Evolutionary conservation across 305 asterid genomes (phyloP).

Genomic region (Rubia occidens): DNA sequence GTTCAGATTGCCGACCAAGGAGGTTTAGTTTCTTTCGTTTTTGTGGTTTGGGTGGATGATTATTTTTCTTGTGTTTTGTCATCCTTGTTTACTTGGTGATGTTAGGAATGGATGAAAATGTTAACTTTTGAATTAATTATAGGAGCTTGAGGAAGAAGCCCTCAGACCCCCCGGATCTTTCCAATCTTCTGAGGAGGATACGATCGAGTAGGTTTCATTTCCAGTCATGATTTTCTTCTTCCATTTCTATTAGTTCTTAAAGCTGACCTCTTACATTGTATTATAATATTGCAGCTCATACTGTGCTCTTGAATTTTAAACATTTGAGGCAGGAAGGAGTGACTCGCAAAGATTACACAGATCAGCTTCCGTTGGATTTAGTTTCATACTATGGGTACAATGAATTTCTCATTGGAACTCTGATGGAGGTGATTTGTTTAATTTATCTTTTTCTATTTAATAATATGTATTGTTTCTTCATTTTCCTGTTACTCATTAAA

Average conservation of each 20-base stretch:
- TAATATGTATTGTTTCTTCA: neutral
- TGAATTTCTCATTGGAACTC: slow-evolving; percentile 52
- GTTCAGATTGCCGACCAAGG: slow-evolving; percentile 63
- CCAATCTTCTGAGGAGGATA: slow-evolving; percentile 71
- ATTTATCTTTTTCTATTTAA: neutral
- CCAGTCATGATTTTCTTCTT: slow-evolving; percentile 4
- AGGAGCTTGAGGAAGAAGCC: slow-evolving; percentile 87
- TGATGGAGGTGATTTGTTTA: slow-evolving; percentile 60
- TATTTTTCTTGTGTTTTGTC: neutral
- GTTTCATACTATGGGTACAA: slow-evolving; percentile 78
- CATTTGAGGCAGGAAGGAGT: slow-evolving; percentile 67
- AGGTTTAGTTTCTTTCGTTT: slow-evolving; percentile 28
- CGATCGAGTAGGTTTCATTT: slow-evolving; percentile 48
- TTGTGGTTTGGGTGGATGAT: neutral
- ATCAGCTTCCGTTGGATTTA: slow-evolving; percentile 65
- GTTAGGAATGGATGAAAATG: neutral
- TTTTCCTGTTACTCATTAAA: slow-evolving; percentile 19
- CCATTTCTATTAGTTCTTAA: slow-evolving; percentile 3
- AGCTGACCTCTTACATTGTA: slow-evolving; percentile 4
- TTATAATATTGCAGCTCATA: slow-evolving; percentile 48
- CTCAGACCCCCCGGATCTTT: slow-evolving; percentile 73
- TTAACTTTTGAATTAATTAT: slow-evolving; percentile 13
- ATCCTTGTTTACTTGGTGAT: too few relatives aligned
- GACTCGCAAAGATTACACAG: slow-evolving; percentile 60
- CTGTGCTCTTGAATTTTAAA: slow-evolving; percentile 67